Evolutionary conservation across 2,329 filamentous ascomycete genomes (phyloP), one percentile per base, ranked within the genome.

Genomic region (Claviceps paspali): DNA sequence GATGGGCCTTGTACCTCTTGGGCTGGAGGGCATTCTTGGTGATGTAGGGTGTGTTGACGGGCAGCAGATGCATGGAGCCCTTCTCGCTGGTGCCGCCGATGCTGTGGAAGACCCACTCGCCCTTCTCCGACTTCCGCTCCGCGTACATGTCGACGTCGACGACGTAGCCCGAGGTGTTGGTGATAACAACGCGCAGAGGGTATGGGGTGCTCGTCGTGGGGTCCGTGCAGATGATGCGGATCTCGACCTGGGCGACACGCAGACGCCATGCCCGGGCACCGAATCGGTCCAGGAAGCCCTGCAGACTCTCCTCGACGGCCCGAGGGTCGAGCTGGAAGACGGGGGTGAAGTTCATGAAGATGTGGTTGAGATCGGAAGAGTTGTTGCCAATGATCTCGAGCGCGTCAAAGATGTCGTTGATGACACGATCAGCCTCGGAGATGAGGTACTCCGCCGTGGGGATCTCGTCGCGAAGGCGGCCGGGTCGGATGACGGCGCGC

Each of bases 281-380:
- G 52, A 96, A 98, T 45, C 91, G 84, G 53, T 96, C 91, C 48
- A 98, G 68, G 76, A 98, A 98, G 39, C 87, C 87, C 53, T 82
- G 85, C 18, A 98, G 76, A 22, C 85, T 88, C 60, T 92, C 76
- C 64, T 96, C 86, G 12, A 98, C 85, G 64, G 95, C 85, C 41
- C 76, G 66, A 3, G 91, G 87, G 52, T 85, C 71, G 34, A 98
- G 76, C 56, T 86, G 84, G 77, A 98, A 96, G 41, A 95, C 83
- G 8, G 87, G 85, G 0, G 85, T 91, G 67, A 98, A 98, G 73
- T 98, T 96, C 71, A 98, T 91, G 69, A 98, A 98, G 71, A 98
- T 91, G 66, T 98, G 91, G 70, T 98, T 98, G 55, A 98, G 73
- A 69, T 98, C 91, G 36, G 91, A 94, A 67, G 93, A 92, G 68